A percentile compares a stretch with the other conserved stretches of the same genome.
Conservation (phyloP, 768 basidiomycete genomes). For the Mycena galopus region DNA sequence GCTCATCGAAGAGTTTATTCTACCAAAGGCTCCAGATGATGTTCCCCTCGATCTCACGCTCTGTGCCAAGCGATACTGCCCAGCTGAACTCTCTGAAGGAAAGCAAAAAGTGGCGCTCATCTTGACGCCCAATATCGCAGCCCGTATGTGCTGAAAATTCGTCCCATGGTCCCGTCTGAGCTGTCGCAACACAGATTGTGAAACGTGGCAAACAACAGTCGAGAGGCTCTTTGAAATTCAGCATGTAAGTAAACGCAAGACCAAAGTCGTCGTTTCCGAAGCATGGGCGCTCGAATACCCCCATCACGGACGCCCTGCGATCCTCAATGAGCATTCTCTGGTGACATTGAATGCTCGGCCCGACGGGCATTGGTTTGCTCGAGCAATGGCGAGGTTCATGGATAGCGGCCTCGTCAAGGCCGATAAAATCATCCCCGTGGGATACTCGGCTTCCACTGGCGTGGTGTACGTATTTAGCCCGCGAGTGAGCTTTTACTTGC, state of each 20-base stretch:
- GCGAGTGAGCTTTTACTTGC: not conserved
- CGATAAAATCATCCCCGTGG: not conserved
- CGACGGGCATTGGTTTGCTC: too few species aligned
- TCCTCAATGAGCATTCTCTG: not conserved
- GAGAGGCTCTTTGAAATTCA: constrained; percentile 3
- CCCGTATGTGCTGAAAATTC: not conserved
- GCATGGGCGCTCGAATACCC: not conserved
- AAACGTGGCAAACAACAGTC: not conserved
- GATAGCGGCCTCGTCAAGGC: not conserved
- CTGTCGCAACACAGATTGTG: not conserved
- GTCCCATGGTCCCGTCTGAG: not conserved
- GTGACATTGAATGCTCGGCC: too few species aligned
- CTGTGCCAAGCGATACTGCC: not conserved
- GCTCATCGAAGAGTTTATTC: not conserved
- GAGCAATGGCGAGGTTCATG: not conserved
- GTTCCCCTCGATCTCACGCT: not conserved
- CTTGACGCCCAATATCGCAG: not conserved
- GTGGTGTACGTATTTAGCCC: not conserved
- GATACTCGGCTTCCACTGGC: not conserved
- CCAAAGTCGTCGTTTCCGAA: not conserved
- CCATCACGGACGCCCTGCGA: not conserved
- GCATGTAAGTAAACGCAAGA: not conserved
- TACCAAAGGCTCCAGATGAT: not conserved
- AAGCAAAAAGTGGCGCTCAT: not conserved
- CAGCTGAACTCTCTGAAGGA: not conserved